Base-by-base conservation (phyloP, 208 protist genomes). In the Strigomonas culicis region DNA sequence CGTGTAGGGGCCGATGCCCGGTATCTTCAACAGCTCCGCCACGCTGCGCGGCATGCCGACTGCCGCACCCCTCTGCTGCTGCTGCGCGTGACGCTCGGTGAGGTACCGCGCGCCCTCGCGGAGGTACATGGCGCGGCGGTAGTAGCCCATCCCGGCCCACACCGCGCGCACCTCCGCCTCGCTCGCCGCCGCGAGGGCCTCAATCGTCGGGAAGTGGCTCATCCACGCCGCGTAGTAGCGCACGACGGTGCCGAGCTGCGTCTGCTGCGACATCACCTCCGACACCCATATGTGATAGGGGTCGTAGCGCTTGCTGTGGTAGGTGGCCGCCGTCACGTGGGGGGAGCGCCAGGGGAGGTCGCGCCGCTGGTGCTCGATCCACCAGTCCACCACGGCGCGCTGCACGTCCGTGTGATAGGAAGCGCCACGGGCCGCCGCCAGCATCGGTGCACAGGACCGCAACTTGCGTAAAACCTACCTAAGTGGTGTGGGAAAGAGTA, bases 221-320 rank as follows among this genome's bases (percentile, higher is more conserved):
- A 98, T 93, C 95, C 96, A 98, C 28, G 46, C 36, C 2, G 59
- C 46, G 63, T 85, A 98, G 73, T 98, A 98, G 28, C 55, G 43
- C 53, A 97, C 87, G 27, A 98, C 94, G 0, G 92, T 96, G 7
- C 77, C 81, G 57, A 98, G 91, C 34, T 84, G 90, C 4, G 96
- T 98, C 72, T 98, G 96, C 71, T 98, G 96, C 0, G 91, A 92
- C 94, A 98, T 98, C 22, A 98, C 89, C 72, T 98, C 94, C 1
- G 84, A 95, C 39, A 98, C 91, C 94, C 94, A 98, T 6, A 98
- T 83, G 47, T 82, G 74, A 65, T 97, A 97, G 2, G 91, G 79
- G 58, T 95, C 75, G 59, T 59, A 79, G 4, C 30, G 30, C 53
- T 7, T 50, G 44, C 55, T 63, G 53, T 39, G 22, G 47, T 15